Conservation (phyloP, 2,329 filamentous ascomycete genomes). For the Sphaerulina populicola region DNA sequence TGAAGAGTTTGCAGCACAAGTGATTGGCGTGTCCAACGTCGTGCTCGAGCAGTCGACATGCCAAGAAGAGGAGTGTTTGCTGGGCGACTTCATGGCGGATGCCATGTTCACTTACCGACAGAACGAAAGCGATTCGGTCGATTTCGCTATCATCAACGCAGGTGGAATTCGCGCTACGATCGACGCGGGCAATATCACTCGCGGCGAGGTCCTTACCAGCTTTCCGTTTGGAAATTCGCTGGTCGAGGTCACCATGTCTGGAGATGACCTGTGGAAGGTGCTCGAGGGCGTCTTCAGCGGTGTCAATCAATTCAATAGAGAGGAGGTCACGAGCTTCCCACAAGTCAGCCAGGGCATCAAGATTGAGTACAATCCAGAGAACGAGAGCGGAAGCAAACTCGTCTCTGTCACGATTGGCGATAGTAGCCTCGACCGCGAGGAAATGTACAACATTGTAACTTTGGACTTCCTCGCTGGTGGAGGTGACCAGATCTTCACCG, state of each 20-base stretch:
- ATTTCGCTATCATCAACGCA: conserved; percentile 56
- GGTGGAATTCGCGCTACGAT: conserved; percentile 58
- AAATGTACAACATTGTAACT: conserved; percentile 52
- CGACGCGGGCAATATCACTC: conserved; percentile 52
- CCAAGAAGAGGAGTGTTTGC: conserved; percentile 49
- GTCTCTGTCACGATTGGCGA: conserved; percentile 47
- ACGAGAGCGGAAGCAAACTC: conserved; percentile 44
- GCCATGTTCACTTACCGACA: conserved; percentile 55
- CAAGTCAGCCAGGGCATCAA: conserved; percentile 52
- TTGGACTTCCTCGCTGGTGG: conserved; percentile 56
- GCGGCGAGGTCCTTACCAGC: conserved; percentile 54
- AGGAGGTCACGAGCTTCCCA: conserved; percentile 50
- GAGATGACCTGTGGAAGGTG: conserved; percentile 48
- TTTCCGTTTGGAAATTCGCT: conserved; percentile 61
- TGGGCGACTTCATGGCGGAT: conserved; percentile 39
- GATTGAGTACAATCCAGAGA: conserved; percentile 50
- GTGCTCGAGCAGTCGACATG: conserved; percentile 54
- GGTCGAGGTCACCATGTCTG: conserved; percentile 49
- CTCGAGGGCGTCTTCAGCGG: conserved; percentile 52
- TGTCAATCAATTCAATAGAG: conserved; percentile 48
- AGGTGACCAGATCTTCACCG: conserved; percentile 54
- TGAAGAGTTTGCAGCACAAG: conserved; percentile 50
- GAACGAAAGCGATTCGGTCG: conserved; percentile 41
- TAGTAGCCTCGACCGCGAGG: conserved; percentile 40
- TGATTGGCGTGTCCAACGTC: conserved; percentile 49